Conservation (phyloP, 139 green algal genomes). For the Pseudopediastrum boryanum region DNA sequence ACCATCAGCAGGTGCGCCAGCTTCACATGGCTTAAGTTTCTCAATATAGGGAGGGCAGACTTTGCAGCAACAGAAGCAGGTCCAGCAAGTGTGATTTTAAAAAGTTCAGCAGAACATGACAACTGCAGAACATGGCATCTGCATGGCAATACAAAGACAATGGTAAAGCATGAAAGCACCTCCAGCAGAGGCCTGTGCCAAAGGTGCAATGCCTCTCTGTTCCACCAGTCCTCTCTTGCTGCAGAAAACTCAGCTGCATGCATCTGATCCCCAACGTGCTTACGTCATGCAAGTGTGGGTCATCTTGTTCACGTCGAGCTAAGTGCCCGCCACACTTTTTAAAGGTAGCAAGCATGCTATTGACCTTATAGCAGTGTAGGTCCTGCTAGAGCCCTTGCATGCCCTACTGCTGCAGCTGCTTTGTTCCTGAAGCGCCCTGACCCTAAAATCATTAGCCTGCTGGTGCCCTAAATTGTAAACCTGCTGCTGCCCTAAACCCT, state of each 20-base stretch:
- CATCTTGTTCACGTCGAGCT: no score
- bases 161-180: background rate
- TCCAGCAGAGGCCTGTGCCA: slow-evolving; percentile 3
- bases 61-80: background rate
- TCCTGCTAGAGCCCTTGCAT: no score
- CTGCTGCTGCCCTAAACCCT: background rate
- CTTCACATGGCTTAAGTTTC: background rate
- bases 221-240: no score
- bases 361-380: no score
- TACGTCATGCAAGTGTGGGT: no score
- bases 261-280: no score
- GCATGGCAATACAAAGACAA: background rate
- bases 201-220: no score
- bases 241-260: no score
- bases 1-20: slow-evolving; percentile 54
- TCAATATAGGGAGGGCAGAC: background rate
- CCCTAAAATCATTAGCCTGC: no score
- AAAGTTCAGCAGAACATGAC: background rate
- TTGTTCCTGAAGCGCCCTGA: background rate
- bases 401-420: slow-evolving; percentile 12
- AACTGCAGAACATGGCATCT: background rate
- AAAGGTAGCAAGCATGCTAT: no score
- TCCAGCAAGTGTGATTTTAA: background rate
- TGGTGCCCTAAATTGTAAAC: no score
- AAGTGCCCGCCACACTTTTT: no score